Conservation (phyloP, 1,284 basidiomycete species). For the Leccinum angustisporum region DNA sequence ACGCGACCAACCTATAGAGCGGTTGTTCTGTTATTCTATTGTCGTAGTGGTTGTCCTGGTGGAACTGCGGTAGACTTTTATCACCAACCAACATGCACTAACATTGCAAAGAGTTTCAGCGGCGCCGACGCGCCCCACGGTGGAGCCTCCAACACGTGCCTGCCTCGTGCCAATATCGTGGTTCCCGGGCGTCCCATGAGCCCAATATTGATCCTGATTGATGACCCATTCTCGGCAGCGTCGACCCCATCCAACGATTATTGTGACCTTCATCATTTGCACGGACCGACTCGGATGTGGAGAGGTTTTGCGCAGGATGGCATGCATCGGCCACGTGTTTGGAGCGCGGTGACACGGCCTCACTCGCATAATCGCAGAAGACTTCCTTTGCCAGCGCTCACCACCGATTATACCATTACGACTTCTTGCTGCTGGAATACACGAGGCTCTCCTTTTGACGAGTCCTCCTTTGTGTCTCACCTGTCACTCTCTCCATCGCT, state of each 20-base stretch:
- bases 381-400: constrained; percentile 13
- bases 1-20: constrained; percentile 16
- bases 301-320: constrained; percentile 1
- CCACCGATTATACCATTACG: constrained; percentile 18
- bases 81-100: background rate
- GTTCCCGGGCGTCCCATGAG: constrained; percentile 17
- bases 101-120: background rate
- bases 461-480: constrained; percentile 11
- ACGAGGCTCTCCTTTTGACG: constrained; percentile 23
- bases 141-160: constrained; percentile 16
- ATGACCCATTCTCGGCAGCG: constrained; percentile 11
- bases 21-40: background rate
- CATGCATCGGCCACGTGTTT: constrained; percentile 30
- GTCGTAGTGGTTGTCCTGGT: background rate
- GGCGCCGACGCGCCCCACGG: background rate
- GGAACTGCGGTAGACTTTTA: background rate
- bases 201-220: constrained; percentile 18
- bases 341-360: constrained; percentile 15
- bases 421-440: constrained; percentile 24
- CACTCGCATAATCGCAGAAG: constrained; percentile 11
- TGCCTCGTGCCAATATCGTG: constrained; percentile 23
- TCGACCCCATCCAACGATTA: constrained; percentile 6
- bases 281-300: constrained; percentile 13
- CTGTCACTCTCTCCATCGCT: constrained; percentile 1
- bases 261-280: constrained; percentile 12